Conservation (phyloP, 495 filamentous ascomycete genomes). For the Aspergillus cavernicola region DNA sequence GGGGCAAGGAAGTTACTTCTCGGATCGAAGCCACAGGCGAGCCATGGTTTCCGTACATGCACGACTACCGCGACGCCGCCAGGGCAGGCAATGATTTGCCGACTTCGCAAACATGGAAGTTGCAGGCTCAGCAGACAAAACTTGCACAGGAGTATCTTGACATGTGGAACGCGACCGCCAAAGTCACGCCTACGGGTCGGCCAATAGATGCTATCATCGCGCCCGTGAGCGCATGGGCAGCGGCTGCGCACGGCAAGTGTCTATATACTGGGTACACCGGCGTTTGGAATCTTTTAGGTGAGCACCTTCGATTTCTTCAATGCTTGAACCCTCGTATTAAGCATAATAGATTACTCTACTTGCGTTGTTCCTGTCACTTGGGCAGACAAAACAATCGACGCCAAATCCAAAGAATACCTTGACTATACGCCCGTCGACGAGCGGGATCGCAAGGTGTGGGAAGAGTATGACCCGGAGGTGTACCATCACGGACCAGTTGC, state of each 20-base stretch:
- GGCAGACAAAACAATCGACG: slow-evolving; percentile 36
- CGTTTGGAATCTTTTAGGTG: too few relatives aligned
- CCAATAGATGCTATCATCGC: slow-evolving; percentile 46
- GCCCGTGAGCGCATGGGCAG: slow-evolving; percentile 46
- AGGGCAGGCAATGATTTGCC: too few relatives aligned
- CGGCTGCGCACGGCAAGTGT: slow-evolving; percentile 30
- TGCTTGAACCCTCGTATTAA: too few relatives aligned
- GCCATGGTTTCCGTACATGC: slow-evolving; percentile 40
- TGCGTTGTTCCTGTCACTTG: slow-evolving; percentile 45
- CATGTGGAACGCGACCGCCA: slow-evolving; percentile 27
- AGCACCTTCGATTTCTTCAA: too few relatives aligned
- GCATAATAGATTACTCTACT: slow-evolving; percentile 44
- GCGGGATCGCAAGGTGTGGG: slow-evolving; percentile 22
- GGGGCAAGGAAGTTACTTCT: slow-evolving; percentile 29
- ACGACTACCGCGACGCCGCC: slow-evolving; percentile 35
- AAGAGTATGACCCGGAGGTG: slow-evolving; percentile 41
- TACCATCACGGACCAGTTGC: slow-evolving; percentile 47
- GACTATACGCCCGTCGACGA: slow-evolving; percentile 26
- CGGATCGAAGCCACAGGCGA: slow-evolving; percentile 43
- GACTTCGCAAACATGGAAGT: slow-evolving; percentile 37
- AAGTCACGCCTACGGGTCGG: slow-evolving; percentile 18
- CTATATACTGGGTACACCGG: slow-evolving; percentile 36
- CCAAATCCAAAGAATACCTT: slow-evolving; percentile 21
- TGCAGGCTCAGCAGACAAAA: too few relatives aligned
- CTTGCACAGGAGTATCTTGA: slow-evolving; percentile 38